Evolutionary conservation across 1,139 yeast species (phyloP).

Genomic region (Suhomyces taliae): DNA sequence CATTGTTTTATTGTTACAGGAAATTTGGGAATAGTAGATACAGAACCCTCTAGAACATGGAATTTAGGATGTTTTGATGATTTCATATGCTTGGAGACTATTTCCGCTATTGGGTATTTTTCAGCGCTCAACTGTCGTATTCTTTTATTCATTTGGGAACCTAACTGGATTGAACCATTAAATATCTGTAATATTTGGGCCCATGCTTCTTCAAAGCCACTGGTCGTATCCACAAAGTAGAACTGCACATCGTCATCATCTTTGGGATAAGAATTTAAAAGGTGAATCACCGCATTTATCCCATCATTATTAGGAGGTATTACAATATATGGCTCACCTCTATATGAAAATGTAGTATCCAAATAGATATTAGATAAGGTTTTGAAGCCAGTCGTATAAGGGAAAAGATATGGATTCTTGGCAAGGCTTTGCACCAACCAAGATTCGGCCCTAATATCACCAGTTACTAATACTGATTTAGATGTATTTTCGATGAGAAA

Average conservation of each 20-base stretch:
- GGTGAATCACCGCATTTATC: slow-evolving; percentile 29
- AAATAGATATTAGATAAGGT: slow-evolving; percentile 49
- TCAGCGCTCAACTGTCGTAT: slow-evolving; percentile 7
- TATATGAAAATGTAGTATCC: slow-evolving; percentile 56
- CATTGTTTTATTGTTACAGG: slow-evolving; percentile 36
- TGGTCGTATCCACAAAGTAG: slow-evolving; percentile 39
- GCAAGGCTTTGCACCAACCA: slow-evolving; percentile 49
- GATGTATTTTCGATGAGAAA: slow-evolving; percentile 43
- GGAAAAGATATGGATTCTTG: slow-evolving; percentile 42
- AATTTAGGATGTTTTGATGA: not conserved
- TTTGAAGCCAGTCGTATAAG: slow-evolving; percentile 39
- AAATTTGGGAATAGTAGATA: not conserved
- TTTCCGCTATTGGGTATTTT: not conserved
- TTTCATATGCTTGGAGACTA: not conserved
- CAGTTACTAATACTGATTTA: slow-evolving; percentile 50
- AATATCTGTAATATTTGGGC: slow-evolving; percentile 35
- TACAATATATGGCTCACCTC: slow-evolving; percentile 50
- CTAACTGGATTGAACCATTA: slow-evolving; percentile 35
- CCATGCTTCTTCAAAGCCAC: slow-evolving; percentile 63
- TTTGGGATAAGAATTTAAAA: slow-evolving; percentile 44
- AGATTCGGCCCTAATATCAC: slow-evolving; percentile 58
- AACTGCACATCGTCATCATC: slow-evolving; percentile 42
- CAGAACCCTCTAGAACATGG: slow-evolving; percentile 4
- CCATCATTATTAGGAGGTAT: slow-evolving; percentile 47
- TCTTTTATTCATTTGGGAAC: slow-evolving; percentile 22